Percentiles rank a stretch among this genome's conserved stretches.
These are phyloP conservation scores for Cajanus cajan DNA, from an alignment of 306 rosid genomes.

Conservation along the genomic window DNA sequence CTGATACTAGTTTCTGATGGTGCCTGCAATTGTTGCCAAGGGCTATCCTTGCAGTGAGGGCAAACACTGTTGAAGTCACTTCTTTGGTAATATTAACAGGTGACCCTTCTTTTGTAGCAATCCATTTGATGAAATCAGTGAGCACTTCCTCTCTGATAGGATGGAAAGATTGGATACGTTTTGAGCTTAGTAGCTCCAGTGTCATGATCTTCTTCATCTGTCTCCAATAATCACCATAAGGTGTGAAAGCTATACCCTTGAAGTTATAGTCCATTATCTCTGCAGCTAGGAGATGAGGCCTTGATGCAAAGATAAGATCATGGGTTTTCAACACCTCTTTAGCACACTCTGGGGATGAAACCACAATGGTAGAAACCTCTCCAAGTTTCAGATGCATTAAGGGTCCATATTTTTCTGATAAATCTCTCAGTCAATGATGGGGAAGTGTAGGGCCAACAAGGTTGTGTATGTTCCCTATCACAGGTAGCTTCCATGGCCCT, in stretches of 20 bases:
- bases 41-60: slow-evolving; percentile 32
- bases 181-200: slow-evolving; percentile 30
- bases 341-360: slow-evolving; percentile 44
- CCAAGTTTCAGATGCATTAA: slow-evolving; percentile 45
- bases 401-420: slow-evolving; percentile 44
- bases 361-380: slow-evolving; percentile 31
- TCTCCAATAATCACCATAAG: slow-evolving; percentile 41
- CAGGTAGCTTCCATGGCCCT: slow-evolving; percentile 44
- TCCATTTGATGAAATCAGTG: neutral
- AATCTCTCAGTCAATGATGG: slow-evolving; percentile 33
- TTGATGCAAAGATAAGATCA: slow-evolving; percentile 38
- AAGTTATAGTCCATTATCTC: neutral
- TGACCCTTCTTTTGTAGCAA: slow-evolving; percentile 27
- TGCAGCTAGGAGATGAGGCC: slow-evolving; percentile 27
- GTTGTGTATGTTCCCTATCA: slow-evolving; percentile 34
- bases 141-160: slow-evolving; percentile 33
- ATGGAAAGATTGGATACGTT: slow-evolving; percentile 25
- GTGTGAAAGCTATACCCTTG: neutral
- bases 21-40: slow-evolving; percentile 21
- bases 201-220: slow-evolving; percentile 22
- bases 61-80: neutral
- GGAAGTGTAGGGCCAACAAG: slow-evolving; percentile 24
- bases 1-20: neutral
- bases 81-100: slow-evolving; percentile 23
- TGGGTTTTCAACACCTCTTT: slow-evolving; percentile 38